Percentiles rank a stretch among this genome's conserved stretches.
Conservation (phyloP, 306 rosid species). For the Abrus pulchellus region DNA sequence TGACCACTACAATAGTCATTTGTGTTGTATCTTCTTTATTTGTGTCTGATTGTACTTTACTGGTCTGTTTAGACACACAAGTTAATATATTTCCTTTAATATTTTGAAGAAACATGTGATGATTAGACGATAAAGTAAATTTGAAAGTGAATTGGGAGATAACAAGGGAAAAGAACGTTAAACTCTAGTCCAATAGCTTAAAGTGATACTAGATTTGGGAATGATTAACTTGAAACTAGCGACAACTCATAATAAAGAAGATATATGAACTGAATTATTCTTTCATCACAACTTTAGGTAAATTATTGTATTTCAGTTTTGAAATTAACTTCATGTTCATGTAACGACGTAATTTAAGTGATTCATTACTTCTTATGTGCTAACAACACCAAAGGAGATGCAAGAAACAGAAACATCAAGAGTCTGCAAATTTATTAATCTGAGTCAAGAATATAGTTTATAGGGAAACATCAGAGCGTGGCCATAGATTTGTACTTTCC, state of each 20-base stretch:
- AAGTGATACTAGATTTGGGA: constrained; percentile 33
- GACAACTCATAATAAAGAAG: constrained; percentile 8
- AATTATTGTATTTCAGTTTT: constrained; percentile 28
- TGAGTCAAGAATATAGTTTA: constrained; percentile 5
- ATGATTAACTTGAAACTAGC: neutral
- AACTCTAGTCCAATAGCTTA: neutral
- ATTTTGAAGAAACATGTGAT: neutral
- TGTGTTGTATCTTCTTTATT: constrained; percentile 5
- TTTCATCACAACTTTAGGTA: neutral
- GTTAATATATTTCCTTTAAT: constrained; percentile 7
- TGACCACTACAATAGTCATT: neutral
- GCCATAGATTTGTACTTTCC: constrained; percentile 25
- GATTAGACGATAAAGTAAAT: constrained; percentile 10
- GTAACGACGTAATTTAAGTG: neutral
- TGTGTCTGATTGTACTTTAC: neutral
- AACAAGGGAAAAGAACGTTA: neutral
- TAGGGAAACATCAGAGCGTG: constrained; percentile 21
- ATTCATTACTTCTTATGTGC: constrained; percentile 13
- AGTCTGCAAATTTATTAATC: constrained; percentile 20
- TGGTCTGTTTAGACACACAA: neutral
- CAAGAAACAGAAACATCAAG: neutral
- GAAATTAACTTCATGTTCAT: neutral
- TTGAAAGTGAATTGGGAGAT: neutral
- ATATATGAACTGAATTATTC: constrained; percentile 28
- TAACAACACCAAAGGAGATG: constrained; percentile 20